Base-by-base conservation (phyloP, 208 protist genomes). In the Wallacemonas sp. region DNA sequence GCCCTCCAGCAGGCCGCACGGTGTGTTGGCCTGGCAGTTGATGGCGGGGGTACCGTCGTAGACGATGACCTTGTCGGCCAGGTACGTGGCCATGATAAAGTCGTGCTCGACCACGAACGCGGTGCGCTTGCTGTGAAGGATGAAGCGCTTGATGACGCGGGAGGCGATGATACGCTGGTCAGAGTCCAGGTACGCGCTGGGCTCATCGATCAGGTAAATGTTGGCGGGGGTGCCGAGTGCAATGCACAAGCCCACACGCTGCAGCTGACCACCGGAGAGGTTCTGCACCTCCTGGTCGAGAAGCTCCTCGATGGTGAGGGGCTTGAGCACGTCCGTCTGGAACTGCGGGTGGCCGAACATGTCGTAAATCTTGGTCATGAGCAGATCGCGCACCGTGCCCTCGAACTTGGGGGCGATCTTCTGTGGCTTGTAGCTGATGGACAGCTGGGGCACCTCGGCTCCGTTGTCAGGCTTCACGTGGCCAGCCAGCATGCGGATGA, bases 71-170 rank as follows among this genome's bases (percentile, higher is more conserved):
- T 94, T 86, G 80, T 99, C 98, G 20, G 99, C 99, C 29, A 99
- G 87, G 82, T 99, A 99, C 1, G 98, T 99, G 55, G 98, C 98
- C 98, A 99, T 99, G 78, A 99, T 99, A 82, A 99, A 99, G 82
- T 99, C 99, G 89, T 99, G 99, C 86, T 99, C 99, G 32, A 99
- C 99, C 72, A 99, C 92, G 84, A 99, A 99, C 14, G 97, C 98
- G 61, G 98, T 99, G 76, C 99, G 98, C 84, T 99, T 99, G 50
- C 96, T 86, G 87, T 99, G 98, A 33, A 99, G 87, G 70, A 99
- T 99, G 82, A 99, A 99, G 57, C 95, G 85, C 89, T 99, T 98
- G 71, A 99, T 98, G 23, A 99, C 98, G 70, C 99, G 99, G 8
- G 98, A 87, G 48, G 98, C 96, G 70, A 99, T 92, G 69, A 99